Evolutionary conservation across 2,329 filamentous ascomycete genomes (phyloP).

Genomic region (Hypoxylon sp.): DNA sequence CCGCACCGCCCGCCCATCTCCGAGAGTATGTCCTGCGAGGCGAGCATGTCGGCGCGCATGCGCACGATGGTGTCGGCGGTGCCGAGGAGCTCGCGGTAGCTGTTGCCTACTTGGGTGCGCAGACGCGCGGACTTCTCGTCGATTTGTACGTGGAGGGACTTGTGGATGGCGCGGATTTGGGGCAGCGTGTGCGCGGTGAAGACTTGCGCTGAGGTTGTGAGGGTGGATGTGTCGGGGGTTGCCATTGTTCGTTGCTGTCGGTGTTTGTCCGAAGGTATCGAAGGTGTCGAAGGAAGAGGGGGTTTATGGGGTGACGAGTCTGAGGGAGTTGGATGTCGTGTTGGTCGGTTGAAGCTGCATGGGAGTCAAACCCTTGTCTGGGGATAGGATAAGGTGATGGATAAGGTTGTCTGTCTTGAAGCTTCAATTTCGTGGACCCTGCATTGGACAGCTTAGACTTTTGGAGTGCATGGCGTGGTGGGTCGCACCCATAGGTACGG

Average conservation of each 20-base stretch:
- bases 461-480: conserved; percentile 1
- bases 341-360: background rate
- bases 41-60: conserved; percentile 85
- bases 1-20: conserved; percentile 85
- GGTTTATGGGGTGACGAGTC: background rate
- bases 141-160: conserved; percentile 70
- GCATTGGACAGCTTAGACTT: conserved; percentile 5
- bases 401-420: conserved; percentile 2
- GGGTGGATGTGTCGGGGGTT: conserved; percentile 62
- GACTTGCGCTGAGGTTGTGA: conserved; percentile 68
- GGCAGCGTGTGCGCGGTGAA: conserved; percentile 72
- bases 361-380: background rate
- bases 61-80: conserved; percentile 94
- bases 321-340: background rate
- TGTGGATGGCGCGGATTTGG: conserved; percentile 75
- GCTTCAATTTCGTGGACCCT: background rate
- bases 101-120: conserved; percentile 74
- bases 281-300: background rate
- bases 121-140: conserved; percentile 75
- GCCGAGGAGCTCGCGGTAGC: conserved; percentile 89
- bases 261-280: background rate
- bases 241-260: conserved; percentile 47
- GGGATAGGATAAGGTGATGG: background rate
- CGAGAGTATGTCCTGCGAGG: conserved; percentile 79
- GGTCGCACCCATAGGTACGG: background rate